A percentile compares a stretch with the other conserved stretches of the same genome.
Evolutionary conservation across 1,284 basidiomycete genomes (phyloP).

Genomic region (Ceratorhiza oryzae-sativae): DNA sequence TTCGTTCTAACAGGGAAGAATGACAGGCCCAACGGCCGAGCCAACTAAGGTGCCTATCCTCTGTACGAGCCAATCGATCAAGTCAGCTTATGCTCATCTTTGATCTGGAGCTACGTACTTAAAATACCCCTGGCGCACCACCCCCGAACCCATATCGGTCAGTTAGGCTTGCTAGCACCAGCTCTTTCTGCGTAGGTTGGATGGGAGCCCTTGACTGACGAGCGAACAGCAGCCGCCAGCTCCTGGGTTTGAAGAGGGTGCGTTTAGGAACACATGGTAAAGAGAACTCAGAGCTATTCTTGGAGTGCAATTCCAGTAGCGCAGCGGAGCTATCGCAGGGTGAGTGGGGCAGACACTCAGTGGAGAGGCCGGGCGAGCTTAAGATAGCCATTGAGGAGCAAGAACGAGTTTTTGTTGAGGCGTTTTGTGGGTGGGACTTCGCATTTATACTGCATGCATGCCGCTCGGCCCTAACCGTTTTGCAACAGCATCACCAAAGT

Average conservation of each 20-base stretch:
- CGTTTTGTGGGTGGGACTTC: neutral
- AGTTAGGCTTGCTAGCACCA: neutral
- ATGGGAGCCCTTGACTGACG: neutral
- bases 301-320: neutral
- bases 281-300: neutral
- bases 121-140: neutral
- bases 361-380: neutral
- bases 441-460: neutral
- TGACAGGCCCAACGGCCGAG: too few species aligned
- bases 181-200: neutral
- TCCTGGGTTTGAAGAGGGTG: neutral
- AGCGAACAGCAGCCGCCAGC: constrained; percentile 1
- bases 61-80: neutral
- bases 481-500: neutral
- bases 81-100: neutral
- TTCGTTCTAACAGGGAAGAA: too few species aligned
- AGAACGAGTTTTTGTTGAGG: neutral
- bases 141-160: neutral
- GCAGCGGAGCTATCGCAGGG: neutral
- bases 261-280: neutral
- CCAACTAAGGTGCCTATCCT: too few species aligned
- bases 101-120: neutral
- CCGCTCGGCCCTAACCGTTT: neutral
- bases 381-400: neutral
- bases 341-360: neutral